These are phyloP conservation scores for Cyclotella sp. DNA, from an alignment of 108 stramenopile species.

Conservation along the genomic window DNA sequence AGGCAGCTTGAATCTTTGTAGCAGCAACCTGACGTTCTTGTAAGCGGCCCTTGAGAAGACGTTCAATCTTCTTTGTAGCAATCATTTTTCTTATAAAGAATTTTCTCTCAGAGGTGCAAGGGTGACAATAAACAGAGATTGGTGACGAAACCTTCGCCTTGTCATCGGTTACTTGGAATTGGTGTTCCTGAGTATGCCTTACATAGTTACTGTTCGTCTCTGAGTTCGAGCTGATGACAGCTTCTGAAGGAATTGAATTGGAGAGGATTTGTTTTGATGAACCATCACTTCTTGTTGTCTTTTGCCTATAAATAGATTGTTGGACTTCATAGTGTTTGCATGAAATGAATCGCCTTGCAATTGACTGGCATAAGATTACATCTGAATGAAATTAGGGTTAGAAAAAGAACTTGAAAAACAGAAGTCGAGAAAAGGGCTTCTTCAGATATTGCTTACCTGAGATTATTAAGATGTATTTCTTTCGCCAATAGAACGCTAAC, in stretches of 20 bases:
- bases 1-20: neutral
- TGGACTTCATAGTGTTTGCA: neutral
- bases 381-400: neutral
- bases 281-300: neutral
- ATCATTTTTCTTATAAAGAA: neutral
- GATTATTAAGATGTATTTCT: neutral
- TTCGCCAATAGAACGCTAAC: neutral
- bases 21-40: neutral
- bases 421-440: no score
- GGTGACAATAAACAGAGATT: no score
- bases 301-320: no score
- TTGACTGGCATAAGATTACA: neutral
- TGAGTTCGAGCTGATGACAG: neutral
- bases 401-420: neutral
- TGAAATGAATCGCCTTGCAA: neutral
- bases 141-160: no score
- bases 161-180: no score
- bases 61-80: neutral
- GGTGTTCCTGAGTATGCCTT: neutral
- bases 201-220: neutral
- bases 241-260: neutral
- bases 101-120: neutral
- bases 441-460: neutral
- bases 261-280: neutral
- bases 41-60: neutral